Percentiles rank a stretch among this genome's conserved stretches.
Conservation (phyloP, 2,329 filamentous ascomycete species). For the Beauveria bassiana region DNA sequence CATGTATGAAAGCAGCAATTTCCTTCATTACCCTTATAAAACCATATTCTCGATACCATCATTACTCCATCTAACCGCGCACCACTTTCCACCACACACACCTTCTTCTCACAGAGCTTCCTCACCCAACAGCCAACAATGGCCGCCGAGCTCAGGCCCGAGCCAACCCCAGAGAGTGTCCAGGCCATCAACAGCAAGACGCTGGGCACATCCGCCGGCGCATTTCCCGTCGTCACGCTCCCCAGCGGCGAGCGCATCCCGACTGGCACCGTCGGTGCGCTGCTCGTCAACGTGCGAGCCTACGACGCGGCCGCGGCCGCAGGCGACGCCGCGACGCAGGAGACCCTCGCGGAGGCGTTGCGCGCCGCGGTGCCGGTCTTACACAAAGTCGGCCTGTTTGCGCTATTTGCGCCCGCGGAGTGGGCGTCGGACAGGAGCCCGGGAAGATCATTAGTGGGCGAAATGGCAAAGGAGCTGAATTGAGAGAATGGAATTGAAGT, state of each 20-base stretch:
- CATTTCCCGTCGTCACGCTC: conserved; percentile 14
- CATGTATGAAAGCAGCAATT: no score
- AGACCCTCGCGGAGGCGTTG: conserved; percentile 6
- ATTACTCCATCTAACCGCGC: no score
- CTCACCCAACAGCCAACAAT: neutral
- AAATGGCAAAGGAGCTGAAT: conserved; percentile 2
- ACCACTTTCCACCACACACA: no score
- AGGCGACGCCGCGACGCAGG: neutral
- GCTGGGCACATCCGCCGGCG: conserved; percentile 4
- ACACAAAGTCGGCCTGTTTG: conserved; percentile 14
- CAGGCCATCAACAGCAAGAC: conserved; percentile 14
- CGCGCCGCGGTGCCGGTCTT: conserved; percentile 12
- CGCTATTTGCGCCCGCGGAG: conserved; percentile 11
- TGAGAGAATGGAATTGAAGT: neutral
- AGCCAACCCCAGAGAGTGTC: neutral
- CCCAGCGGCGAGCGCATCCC: conserved; percentile 12
- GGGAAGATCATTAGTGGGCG: conserved; percentile 12
- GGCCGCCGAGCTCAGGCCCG: neutral
- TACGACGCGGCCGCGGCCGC: conserved; percentile 5
- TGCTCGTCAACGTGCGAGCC: conserved; percentile 13
- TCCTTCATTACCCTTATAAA: neutral
- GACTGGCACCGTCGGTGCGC: conserved; percentile 13
- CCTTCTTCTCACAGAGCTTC: no score
- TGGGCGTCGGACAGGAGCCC: conserved; percentile 8
- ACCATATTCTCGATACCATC: no score